Percentiles rank a stretch among this genome's conserved stretches.
Evolutionary conservation across 2,329 filamentous ascomycete genomes (phyloP).

Genomic region (Nectriaceae sp.): DNA sequence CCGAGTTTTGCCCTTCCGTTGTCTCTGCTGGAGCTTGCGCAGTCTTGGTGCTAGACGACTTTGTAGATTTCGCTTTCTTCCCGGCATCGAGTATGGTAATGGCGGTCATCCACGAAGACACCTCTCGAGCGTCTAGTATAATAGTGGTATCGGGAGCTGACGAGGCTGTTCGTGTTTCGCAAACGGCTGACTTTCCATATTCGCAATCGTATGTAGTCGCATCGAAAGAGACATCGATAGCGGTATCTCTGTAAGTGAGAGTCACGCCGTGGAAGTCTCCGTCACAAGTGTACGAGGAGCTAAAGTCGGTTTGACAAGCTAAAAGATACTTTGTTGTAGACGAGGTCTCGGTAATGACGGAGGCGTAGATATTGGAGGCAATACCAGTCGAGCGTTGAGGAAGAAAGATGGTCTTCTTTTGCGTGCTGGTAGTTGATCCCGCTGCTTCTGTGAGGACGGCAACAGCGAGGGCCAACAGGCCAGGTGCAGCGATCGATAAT

Average conservation of each 20-base stretch:
- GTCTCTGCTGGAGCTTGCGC: slow-evolving; percentile 1
- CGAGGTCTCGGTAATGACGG: slow-evolving; percentile 19
- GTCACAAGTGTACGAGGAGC: slow-evolving; percentile 17
- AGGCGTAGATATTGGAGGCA: slow-evolving; percentile 24
- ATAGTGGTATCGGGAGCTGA: slow-evolving; percentile 8
- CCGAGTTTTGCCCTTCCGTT: background rate
- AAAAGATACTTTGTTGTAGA: slow-evolving; percentile 25
- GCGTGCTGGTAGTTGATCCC: slow-evolving; percentile 10
- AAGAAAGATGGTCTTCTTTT: slow-evolving; percentile 18
- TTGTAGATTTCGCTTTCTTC: slow-evolving; percentile 19
- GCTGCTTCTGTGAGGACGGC: slow-evolving; percentile 1
- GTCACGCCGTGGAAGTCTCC: slow-evolving; percentile 24
- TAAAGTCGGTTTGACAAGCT: slow-evolving; percentile 22
- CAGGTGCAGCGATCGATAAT: background rate
- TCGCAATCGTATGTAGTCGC: slow-evolving; percentile 22
- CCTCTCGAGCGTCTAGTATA: slow-evolving; percentile 15
- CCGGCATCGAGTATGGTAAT: slow-evolving; percentile 14
- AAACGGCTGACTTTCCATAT: slow-evolving; percentile 12
- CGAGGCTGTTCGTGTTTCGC: slow-evolving; percentile 7
- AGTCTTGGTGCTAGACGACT: background rate
- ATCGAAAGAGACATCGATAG: slow-evolving; percentile 15
- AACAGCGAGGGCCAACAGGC: slow-evolving; percentile 5
- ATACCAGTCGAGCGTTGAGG: slow-evolving; percentile 16
- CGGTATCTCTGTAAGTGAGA: slow-evolving; percentile 16
- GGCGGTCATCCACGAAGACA: slow-evolving; percentile 22